These are phyloP conservation scores for Scedosporium minutisporum DNA, from an alignment of 2,329 filamentous ascomycete genomes.

Conservation along the genomic window DNA sequence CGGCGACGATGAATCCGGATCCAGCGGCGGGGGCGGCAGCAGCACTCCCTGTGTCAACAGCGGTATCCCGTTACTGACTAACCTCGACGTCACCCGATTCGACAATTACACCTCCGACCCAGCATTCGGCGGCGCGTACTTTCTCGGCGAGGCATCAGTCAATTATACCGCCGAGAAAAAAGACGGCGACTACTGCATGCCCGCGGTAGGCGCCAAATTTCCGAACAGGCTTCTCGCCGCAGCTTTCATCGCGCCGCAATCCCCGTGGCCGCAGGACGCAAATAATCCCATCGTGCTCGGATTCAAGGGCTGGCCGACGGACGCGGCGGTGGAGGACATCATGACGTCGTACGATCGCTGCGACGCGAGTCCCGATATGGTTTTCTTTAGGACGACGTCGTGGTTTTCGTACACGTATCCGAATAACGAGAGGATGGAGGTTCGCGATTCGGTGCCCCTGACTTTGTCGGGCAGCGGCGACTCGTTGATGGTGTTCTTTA, in stretches of 20 bases:
- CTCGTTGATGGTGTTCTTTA: not conserved
- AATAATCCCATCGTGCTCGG: not conserved
- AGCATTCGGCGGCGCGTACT: not conserved
- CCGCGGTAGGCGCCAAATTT: not conserved
- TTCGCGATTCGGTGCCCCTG: not conserved
- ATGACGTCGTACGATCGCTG: not conserved
- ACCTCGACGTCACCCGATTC: not conserved
- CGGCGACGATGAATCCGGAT: not conserved
- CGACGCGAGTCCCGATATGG: not conserved
- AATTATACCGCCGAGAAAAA: not conserved
- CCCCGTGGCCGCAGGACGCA: not conserved
- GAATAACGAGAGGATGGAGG: not conserved
- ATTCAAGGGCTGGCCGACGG: not conserved
- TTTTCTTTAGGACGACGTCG: not conserved
- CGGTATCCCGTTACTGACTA: not conserved
- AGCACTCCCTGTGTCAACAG: not conserved
- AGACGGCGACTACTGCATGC: not conserved
- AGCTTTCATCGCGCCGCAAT: not conserved
- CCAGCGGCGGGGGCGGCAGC: not conserved
- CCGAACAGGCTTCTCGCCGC: not conserved
- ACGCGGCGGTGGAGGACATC: not conserved
- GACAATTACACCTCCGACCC: not conserved
- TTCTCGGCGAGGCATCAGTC: not conserved
- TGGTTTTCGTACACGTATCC: not conserved
- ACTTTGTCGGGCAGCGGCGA: not conserved